A percentile compares a stretch with the other conserved stretches of the same genome.
These are phyloP conservation scores for Neurospora tetraspora DNA, from an alignment of 495 filamentous ascomycete species.

Conservation along the genomic window DNA sequence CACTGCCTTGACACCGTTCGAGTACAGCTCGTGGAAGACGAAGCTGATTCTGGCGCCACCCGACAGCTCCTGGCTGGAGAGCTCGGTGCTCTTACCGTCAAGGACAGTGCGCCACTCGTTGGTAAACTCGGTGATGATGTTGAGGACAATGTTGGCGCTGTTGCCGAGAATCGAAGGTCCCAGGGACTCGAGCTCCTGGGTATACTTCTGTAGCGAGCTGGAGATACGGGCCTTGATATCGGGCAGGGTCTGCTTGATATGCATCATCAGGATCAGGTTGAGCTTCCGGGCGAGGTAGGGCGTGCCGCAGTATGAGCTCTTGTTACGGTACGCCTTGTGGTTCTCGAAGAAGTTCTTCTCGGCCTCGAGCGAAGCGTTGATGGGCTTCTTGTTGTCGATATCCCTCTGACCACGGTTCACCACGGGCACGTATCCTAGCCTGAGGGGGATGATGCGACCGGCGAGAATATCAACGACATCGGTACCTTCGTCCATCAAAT, in stretches of 20 bases:
- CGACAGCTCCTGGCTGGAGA: constrained; percentile 88
- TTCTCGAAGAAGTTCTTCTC: constrained; percentile 98
- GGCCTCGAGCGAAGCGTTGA: constrained; percentile 84
- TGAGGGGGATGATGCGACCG: constrained; percentile 91
- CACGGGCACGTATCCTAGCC: constrained; percentile 94
- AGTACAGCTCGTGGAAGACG: constrained; percentile 97
- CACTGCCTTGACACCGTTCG: constrained; percentile 95
- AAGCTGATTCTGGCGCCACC: constrained; percentile 98
- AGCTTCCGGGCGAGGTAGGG: constrained; percentile 94
- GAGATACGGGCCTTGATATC: constrained; percentile 96
- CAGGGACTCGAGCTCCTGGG: constrained; percentile 65
- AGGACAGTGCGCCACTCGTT: constrained; percentile 94
- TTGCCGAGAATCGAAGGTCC: constrained; percentile 96
- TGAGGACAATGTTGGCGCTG: constrained; percentile 88
- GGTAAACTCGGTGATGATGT: constrained; percentile 97
- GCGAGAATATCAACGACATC: constrained; percentile 99
- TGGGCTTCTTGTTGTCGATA: constrained; percentile 92
- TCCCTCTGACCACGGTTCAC: constrained; percentile 98
- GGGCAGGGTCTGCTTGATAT: constrained; percentile 98
- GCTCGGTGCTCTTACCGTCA: constrained; percentile 91
- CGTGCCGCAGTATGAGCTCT: constrained; percentile 96
- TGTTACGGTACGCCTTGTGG: constrained; percentile 97
- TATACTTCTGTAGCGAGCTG: constrained; percentile 86
- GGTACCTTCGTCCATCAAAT: constrained; percentile 98
- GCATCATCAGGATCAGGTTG: constrained; percentile 99